Evolutionary conservation across 1,284 basidiomycete genomes (phyloP), one percentile per base, ranked within the genome.

Genomic region (Sporisorium scitamineum): DNA sequence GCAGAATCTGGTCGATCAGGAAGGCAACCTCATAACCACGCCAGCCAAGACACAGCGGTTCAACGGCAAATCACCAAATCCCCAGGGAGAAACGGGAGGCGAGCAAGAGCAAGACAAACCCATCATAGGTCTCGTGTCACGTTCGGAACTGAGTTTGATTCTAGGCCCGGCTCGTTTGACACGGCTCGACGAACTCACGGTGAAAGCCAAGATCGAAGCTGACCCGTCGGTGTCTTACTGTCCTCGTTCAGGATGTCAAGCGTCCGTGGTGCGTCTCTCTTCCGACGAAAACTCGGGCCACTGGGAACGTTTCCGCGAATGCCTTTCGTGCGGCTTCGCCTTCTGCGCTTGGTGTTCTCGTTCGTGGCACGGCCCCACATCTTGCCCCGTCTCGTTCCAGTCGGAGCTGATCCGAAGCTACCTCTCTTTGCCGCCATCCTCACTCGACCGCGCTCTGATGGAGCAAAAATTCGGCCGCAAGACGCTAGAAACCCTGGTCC

Each of bases 261-360:
- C 66, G 0, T 29, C 73, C 7, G 77, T 76, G 1, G 58, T 76
- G 3, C 63, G 77, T 16, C 54, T 63, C 9, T 45, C 63, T 22
- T 65, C 63, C 14, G 77, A 79, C 55, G 73, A 72, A 22, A 65
- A 65, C 26, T 74, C 71, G 0, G 77, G 77, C 9, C 65, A 72
- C 42, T 70, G 73, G 66, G 77, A 79, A 41, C 62, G 73, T 9
- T 70, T 79, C 41, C 73, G 77, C 5, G 66, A 76, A 47, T 79
- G 77, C 32, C 63, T 61, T 10, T 58, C 54, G 18, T 79, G 77
- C 54, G 70, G 73, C 9, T 69, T 73, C 22, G 63, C 67, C 14
- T 79, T 79, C 39, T 79, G 77, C 34, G 66, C 73, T 0, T 79
- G 72, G 73, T 79, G 77, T 47, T 67, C 61, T 9, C 73, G 70